Percentiles rank a stretch among this genome's conserved stretches.
Evolutionary conservation across 2,329 filamentous ascomycete species (phyloP).

Genomic region (Phaeosphaeriaceae sp.): DNA sequence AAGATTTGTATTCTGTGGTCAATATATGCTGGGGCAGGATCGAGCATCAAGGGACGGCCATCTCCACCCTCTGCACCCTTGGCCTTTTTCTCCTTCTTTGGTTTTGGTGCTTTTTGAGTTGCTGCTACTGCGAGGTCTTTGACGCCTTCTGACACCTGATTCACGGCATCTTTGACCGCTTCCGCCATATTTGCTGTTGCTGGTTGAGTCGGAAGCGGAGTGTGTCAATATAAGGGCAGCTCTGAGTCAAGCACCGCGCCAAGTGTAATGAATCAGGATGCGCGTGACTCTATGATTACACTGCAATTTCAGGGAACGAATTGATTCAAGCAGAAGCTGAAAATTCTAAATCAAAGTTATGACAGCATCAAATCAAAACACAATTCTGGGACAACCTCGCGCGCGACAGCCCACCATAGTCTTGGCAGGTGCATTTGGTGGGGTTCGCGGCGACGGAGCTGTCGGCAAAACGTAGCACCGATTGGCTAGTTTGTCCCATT

Average conservation of each 20-base stretch:
- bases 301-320: no score
- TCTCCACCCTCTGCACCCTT: constrained; percentile 42
- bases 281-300: neutral
- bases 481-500: constrained; percentile 27
- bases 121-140: constrained; percentile 63
- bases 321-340: constrained; percentile 4
- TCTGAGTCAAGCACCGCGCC: constrained; percentile 37
- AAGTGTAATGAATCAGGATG: constrained; percentile 13
- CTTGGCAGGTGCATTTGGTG: constrained; percentile 32
- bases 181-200: constrained; percentile 53
- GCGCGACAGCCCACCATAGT: constrained; percentile 30
- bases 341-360: constrained; percentile 10
- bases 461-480: constrained; percentile 34
- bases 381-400: constrained; percentile 33
- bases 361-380: constrained; percentile 15
- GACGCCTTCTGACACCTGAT: constrained; percentile 61
- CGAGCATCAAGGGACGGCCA: constrained; percentile 55
- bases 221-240: constrained; percentile 17
- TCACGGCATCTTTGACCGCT: constrained; percentile 56
- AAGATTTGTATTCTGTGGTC: constrained; percentile 85
- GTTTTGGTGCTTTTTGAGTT: constrained; percentile 37
- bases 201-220: constrained; percentile 27
- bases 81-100: constrained; percentile 57
- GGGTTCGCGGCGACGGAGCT: constrained; percentile 23
- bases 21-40: constrained; percentile 74